Evolutionary conservation across 2,329 filamentous ascomycete species (phyloP), one percentile per base, ranked within the genome.

Genomic region (Chaetothyriales sp.): DNA sequence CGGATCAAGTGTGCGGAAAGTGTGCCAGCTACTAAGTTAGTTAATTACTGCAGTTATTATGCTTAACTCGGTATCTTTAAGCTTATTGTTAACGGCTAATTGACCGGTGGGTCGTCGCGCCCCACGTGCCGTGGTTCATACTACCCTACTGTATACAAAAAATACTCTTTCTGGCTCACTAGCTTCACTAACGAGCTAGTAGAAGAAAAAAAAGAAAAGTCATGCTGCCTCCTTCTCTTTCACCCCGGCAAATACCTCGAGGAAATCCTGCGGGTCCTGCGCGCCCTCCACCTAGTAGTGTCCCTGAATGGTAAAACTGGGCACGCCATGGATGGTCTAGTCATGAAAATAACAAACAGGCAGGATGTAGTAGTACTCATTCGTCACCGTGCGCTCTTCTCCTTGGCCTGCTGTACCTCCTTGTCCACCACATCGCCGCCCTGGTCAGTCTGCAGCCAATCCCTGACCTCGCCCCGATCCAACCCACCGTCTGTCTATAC

Each of bases 251-350:
- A 90, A 85, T 47, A 82, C 68, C 60, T 80, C 72, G 55, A 86
- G 65, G 62, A 89, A 89, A 1, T 75, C 76, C 46, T 73, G 70
- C 1, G 81, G 74, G 54, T 88, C 84, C 68, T 89, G 81, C 1
- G 85, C 86, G 1, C 86, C 86, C 25, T 80, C 76, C 28, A 90
- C 66, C 58, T 82, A 77, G 65, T 80, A 83, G 58, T 50, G 47
- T 22, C 56, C 56, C 61, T 89, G 83, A 56, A 92, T 77, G 10
- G 80, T 80, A 64, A 87, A 89, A 64, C 85, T 79, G 5, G 86
- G 86, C 55, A 92, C 86, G 0, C 85, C 85, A 50, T 69, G 74
- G 43, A 89, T 74, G n/a, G n/a, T n/a, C n/a, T n/a, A n/a, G n/a
- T n/a, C n/a, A n/a, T n/a, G n/a, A n/a, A n/a, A n/a, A n/a, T n/a